These are phyloP conservation scores for Acanthamoeba triangularis DNA, from an alignment of 208 protist genomes.

Conservation along the genomic window DNA sequence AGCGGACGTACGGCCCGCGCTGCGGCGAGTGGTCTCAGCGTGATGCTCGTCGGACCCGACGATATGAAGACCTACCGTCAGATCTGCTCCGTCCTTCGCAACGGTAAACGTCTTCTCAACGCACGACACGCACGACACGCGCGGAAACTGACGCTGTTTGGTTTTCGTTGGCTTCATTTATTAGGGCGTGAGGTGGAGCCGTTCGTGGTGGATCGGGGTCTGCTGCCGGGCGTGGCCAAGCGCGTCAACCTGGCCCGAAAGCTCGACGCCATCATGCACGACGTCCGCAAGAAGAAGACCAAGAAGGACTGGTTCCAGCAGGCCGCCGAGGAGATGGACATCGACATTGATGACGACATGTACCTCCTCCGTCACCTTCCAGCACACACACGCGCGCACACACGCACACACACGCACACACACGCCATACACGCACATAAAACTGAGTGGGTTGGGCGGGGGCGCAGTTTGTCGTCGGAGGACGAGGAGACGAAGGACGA, in stretches of 20 bases:
- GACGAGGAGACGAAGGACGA: slow-evolving; percentile 32
- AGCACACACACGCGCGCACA: too few relatives aligned
- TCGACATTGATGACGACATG: slow-evolving; percentile 88
- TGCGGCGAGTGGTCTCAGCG: slow-evolving; percentile 78
- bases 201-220: slow-evolving; percentile 70
- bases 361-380: not conserved
- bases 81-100: slow-evolving; percentile 74
- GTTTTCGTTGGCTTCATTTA: not conserved
- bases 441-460: too few relatives aligned
- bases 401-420: too few relatives aligned
- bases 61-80: slow-evolving; percentile 82
- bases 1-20: slow-evolving; percentile 98
- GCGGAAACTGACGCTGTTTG: not conserved
- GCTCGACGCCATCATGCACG: slow-evolving; percentile 63
- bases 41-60: slow-evolving; percentile 86
- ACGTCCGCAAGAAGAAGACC: slow-evolving; percentile 53
- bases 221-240: slow-evolving; percentile 65
- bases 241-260: slow-evolving; percentile 79
- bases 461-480: not conserved
- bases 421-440: too few relatives aligned
- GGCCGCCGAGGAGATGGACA: slow-evolving; percentile 87
- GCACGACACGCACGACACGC: not conserved
- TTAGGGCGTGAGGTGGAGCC: slow-evolving; percentile 71
- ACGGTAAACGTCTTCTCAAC: not conserved
- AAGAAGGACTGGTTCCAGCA: slow-evolving; percentile 83